Base-by-base conservation (phyloP, 805 yeast genomes). In the Candida suzukii region DNA sequence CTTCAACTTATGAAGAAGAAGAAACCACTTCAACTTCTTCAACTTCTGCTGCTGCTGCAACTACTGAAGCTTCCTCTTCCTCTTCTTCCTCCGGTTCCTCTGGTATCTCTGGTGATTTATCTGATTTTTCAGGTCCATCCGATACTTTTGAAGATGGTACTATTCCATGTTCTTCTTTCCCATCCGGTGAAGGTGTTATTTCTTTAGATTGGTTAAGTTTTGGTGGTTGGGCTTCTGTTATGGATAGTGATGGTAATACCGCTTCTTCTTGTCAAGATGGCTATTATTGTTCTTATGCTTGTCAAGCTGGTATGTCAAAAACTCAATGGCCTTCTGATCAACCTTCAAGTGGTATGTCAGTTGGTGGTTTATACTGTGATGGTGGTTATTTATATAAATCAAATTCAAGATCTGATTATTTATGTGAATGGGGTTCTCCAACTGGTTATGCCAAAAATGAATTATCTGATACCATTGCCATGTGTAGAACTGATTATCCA, bases 401-500 rank as follows among this genome's bases (percentile, higher is more conserved):
- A 49, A 86, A 87, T 78, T 56, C 79, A 34, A 68, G 72, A 64
- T 49, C 76, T 44, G 68, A 78, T 54, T 68, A 78, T 69, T 76
- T 91, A 58, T 91, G 99, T 74, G 87, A 74, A 59, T 85, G 95
- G 91, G 98, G 96, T 60, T 66, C 59, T 29, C 71, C 78, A 41
- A 63, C 81, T 40, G 95, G 95, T 38, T 59, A 64, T 40, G 90
- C 84, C 52, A 83, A 72, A 44, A 77, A 79, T 54, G 71, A 84
- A 53, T 66, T 86, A 44, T 58, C 63, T 50, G 61, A 82, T 45
- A 73, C 73, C 40, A 88, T 91, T 54, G 91, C 98, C 45, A 68
- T 93, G 57, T 93, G 99, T 76, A 85, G 97, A 74, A 91, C 99
- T 47, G 99, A 91, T 66, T 91, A 91, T 78, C 99, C 99, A 60